These are phyloP conservation scores for Fusarium sp. DNA, from an alignment of 2,329 filamentous ascomycete genomes.

Conservation along the genomic window DNA sequence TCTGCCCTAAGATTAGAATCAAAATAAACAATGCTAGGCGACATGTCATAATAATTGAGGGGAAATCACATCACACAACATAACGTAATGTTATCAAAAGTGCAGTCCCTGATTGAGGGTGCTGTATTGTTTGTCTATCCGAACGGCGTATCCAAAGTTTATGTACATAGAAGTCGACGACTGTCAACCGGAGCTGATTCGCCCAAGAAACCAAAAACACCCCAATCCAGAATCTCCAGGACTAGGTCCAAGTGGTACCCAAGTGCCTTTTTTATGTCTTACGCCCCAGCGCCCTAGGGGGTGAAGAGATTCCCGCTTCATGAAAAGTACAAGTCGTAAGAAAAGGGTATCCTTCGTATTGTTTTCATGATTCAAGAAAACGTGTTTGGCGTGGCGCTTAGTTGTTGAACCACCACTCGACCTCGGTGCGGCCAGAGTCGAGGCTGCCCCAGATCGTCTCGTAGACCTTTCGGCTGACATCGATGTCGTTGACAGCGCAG, in stretches of 20 bases:
- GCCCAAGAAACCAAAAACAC: constrained; percentile 38
- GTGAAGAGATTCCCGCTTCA: constrained; percentile 37
- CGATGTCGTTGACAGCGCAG: constrained; percentile 66
- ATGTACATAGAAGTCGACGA: constrained; percentile 38
- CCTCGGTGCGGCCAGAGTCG: constrained; percentile 53
- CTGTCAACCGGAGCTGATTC: constrained; percentile 33
- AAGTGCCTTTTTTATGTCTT: constrained; percentile 16
- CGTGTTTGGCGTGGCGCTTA: constrained; percentile 35
- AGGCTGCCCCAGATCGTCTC: constrained; percentile 59
- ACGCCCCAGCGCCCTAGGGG: constrained; percentile 32
- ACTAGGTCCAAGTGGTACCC: not conserved
- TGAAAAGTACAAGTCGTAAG: constrained; percentile 38
- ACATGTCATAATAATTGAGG: constrained; percentile 1
- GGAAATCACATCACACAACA: not conserved
- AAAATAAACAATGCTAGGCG: constrained; percentile 7
- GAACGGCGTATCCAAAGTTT: constrained; percentile 25
- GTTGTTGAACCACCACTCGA: constrained; percentile 60
- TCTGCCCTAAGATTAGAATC: constrained; percentile 12
- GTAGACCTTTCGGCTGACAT: constrained; percentile 68
- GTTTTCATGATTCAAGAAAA: constrained; percentile 19
- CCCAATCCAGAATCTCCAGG: constrained; percentile 37
- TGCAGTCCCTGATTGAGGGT: constrained; percentile 5
- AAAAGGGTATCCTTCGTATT: constrained; percentile 22
- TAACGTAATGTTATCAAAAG: constrained; percentile 1
- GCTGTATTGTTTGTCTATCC: constrained; percentile 29